Evolutionary conservation across 805 yeast species (phyloP).

Genomic region (Jamesozyma piceae): DNA sequence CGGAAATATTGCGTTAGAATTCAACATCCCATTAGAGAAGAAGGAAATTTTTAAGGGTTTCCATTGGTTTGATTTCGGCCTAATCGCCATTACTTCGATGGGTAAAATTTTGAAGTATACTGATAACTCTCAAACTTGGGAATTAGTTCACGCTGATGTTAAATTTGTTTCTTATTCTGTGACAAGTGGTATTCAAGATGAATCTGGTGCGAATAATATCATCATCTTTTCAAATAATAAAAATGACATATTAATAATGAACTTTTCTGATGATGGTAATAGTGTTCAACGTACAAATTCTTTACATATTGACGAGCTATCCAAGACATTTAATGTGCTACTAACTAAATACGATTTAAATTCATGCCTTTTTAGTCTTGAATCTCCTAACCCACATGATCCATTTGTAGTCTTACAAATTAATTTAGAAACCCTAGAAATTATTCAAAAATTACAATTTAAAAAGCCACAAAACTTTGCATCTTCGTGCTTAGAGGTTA

Average conservation of each 20-base stretch:
- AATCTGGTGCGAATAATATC: conserved; percentile 19
- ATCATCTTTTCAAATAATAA: conserved; percentile 30
- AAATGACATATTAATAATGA: conserved; percentile 38
- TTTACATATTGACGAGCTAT: conserved; percentile 24
- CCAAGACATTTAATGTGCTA: conserved; percentile 45
- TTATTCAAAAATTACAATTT: conserved; percentile 15
- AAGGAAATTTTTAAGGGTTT: conserved; percentile 58
- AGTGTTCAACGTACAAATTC: conserved; percentile 14
- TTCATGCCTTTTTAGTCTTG: conserved; percentile 37
- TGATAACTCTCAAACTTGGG: conserved; percentile 22
- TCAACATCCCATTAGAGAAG: conserved; percentile 27
- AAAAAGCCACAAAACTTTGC: conserved; percentile 44
- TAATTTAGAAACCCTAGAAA: conserved; percentile 20
- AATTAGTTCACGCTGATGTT: conserved; percentile 12
- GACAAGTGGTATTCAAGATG: conserved; percentile 33
- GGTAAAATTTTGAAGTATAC: conserved; percentile 41
- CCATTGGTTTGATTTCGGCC: conserved; percentile 37
- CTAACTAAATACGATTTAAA: conserved; percentile 22
- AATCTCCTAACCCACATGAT: conserved; percentile 59
- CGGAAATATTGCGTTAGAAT: conserved; percentile 27
- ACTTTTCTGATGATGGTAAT: conserved; percentile 33
- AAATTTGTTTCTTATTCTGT: conserved; percentile 35
- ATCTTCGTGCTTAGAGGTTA: conserved; percentile 47
- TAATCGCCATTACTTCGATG: conserved; percentile 47
- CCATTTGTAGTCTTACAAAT: conserved; percentile 40